phyloP scores from a whole-genome alignment of 345 rosid species.

The Ailanthus altissimus region DNA sequence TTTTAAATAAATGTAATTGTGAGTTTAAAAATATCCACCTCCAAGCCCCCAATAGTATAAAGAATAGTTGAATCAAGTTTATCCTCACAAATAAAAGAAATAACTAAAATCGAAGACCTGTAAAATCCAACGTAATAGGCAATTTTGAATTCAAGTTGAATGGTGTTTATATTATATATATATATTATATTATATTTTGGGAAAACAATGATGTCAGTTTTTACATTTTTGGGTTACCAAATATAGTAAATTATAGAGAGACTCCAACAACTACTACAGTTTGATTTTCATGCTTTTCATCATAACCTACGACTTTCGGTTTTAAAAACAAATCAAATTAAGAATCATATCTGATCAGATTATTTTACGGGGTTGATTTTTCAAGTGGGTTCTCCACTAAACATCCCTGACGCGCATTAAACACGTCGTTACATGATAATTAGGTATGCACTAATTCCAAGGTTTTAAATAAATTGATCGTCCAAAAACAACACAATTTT shows the following conservation, averaged over 20 bases:
- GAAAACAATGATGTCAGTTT: slow-evolving; percentile 13
- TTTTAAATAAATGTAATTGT: no score
- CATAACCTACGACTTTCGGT: slow-evolving; percentile 9
- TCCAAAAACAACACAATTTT: not conserved
- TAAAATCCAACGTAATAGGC: no score
- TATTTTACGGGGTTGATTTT: not conserved
- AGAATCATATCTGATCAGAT: not conserved
- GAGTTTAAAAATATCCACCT: no score
- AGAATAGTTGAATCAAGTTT: no score
- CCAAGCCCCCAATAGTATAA: no score
- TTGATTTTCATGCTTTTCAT: not conserved
- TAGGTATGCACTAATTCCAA: slow-evolving; percentile 8
- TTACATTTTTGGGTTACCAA: slow-evolving; percentile 23
- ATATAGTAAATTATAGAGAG: not conserved
- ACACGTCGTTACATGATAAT: slow-evolving; percentile 20
- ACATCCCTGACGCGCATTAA: slow-evolving; percentile 16
- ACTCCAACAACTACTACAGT: slow-evolving; percentile 21
- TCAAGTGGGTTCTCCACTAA: slow-evolving; percentile 22
- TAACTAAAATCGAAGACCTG: no score
- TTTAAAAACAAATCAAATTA: not conserved
- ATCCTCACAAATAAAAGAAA: no score
- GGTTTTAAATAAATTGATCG: not conserved
- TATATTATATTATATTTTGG: no score
- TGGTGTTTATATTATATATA: not conserved
- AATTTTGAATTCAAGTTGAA: slow-evolving; percentile 1